Evolutionary conservation across 345 rosid species (phyloP), one percentile per base, ranked within the genome.

Genomic region (Euclidium syriacum): DNA sequence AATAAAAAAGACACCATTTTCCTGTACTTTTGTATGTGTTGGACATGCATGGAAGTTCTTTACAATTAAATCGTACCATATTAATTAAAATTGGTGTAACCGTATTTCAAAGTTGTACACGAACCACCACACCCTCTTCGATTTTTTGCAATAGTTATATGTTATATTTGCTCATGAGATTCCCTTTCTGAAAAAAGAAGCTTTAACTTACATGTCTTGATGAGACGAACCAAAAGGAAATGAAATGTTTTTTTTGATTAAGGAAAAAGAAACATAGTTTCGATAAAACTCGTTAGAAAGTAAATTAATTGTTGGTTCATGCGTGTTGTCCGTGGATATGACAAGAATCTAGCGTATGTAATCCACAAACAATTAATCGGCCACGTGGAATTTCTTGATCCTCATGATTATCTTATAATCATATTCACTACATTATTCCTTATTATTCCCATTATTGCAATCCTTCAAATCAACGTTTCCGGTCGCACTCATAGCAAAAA

Each of bases 281-380:
- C 10, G 10, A 56, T 18, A 10, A 3, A 15, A 33, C 4, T 3
- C 14, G 56, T 32, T 46, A 38, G 68, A 53, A 54, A 70, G 49
- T 63, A 71, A n/a, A 48, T 36, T 36, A 54, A 46, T 39, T 44
- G 47, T 64, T 49, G 70, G 56, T 56, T 49, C 52, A 24, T 55
- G 65, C 64, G 64, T 63, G 59, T 47, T 71, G 75, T 56, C 65
- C 48, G 58, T 71, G 70, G 70, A 64, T 49, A 49, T 64, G 65
- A 71, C 70, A 71, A 63, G 65, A 56, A 71, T 71, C 74, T 48
- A 56, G 24, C 65, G 43, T 63, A 71, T 64, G 53, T 64, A 30
- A 57, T 49, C 75, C 65, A 71, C 70, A 49, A 32, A 56, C 41
- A 25, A 32, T 56, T 46, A 71, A 50, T 32, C 25, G 2, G 7